Percentiles rank a stretch among this genome's conserved stretches.
Conservation (phyloP, 1,284 basidiomycete genomes). For the Pyrrhoderma lamaoense region DNA sequence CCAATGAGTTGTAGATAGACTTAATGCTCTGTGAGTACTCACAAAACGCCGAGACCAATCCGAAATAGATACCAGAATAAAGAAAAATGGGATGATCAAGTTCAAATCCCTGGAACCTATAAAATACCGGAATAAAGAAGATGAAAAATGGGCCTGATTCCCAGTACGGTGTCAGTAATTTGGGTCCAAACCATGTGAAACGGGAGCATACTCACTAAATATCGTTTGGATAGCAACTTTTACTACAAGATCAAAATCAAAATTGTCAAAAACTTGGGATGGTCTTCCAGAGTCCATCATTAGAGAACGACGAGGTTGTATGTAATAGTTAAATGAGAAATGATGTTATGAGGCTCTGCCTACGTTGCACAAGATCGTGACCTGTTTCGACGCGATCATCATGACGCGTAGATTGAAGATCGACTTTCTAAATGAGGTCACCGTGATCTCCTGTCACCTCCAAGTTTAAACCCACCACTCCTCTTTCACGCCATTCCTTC, state of each 20-base stretch:
- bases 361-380: too few species aligned
- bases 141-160: constrained; percentile 71
- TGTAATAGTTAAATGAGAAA: too few species aligned
- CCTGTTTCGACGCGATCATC: too few species aligned
- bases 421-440: not conserved
- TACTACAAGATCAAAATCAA: constrained; percentile 64
- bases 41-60: constrained; percentile 58
- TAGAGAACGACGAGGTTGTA: too few species aligned
- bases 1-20: not conserved
- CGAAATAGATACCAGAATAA: constrained; percentile 45
- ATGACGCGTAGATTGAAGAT: too few species aligned
- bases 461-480: not conserved
- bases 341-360: constrained; percentile 2
- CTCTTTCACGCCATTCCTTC: too few species aligned
- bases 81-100: constrained; percentile 46
- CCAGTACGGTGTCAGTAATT: constrained; percentile 13
- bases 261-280: constrained; percentile 21
- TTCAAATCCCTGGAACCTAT: constrained; percentile 58
- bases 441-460: not conserved
- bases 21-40: constrained; percentile 28
- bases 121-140: constrained; percentile 69
- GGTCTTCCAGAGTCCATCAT: constrained; percentile 15
- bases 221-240: constrained; percentile 70
- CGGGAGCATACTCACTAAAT: constrained; percentile 51
- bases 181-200: constrained; percentile 1